phyloP scores from a whole-genome alignment of 139 green algal genomes.

The Nannochloris sp. region DNA sequence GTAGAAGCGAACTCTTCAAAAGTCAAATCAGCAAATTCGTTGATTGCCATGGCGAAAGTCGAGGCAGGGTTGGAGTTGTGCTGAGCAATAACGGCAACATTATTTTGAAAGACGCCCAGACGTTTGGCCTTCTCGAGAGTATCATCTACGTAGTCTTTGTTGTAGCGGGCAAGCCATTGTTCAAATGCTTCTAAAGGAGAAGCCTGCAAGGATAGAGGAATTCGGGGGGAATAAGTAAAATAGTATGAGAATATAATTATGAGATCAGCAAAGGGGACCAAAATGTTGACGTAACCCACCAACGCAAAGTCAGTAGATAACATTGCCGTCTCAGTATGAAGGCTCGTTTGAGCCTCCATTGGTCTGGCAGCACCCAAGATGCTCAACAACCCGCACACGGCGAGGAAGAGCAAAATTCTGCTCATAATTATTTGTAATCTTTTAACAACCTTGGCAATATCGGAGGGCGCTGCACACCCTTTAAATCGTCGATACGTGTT shows the following conservation, averaged over 20 bases:
- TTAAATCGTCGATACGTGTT: too few relatives aligned
- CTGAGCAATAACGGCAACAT: conserved; percentile 18
- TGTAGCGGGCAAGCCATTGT: conserved; percentile 5
- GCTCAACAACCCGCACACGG: neutral
- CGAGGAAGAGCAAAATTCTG: neutral
- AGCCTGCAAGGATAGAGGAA: conserved; percentile 9
- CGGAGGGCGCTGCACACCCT: too few relatives aligned
- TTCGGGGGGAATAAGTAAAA: neutral
- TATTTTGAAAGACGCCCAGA: conserved; percentile 16
- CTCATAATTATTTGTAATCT: too few relatives aligned
- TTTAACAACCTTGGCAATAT: too few relatives aligned
- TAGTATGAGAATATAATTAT: neutral
- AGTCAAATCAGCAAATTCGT: conserved; percentile 82
- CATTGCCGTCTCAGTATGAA: neutral
- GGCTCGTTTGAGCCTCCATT: neutral
- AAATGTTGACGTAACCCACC: conserved; percentile 3
- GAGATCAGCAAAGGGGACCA: neutral
- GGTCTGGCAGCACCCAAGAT: neutral
- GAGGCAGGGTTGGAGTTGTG: conserved; percentile 31
- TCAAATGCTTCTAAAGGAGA: conserved; percentile 22
- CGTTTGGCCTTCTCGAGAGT: conserved; percentile 3
- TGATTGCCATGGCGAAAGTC: conserved; percentile 62
- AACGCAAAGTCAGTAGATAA: conserved; percentile 13
- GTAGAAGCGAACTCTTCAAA: conserved; percentile 68
- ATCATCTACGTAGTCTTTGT: conserved; percentile 10